A percentile compares a stretch with the other conserved stretches of the same genome.
These are phyloP conservation scores for Macadamia tetraphylla DNA, from an alignment of 164 flowering plant species.

Conservation along the genomic window DNA sequence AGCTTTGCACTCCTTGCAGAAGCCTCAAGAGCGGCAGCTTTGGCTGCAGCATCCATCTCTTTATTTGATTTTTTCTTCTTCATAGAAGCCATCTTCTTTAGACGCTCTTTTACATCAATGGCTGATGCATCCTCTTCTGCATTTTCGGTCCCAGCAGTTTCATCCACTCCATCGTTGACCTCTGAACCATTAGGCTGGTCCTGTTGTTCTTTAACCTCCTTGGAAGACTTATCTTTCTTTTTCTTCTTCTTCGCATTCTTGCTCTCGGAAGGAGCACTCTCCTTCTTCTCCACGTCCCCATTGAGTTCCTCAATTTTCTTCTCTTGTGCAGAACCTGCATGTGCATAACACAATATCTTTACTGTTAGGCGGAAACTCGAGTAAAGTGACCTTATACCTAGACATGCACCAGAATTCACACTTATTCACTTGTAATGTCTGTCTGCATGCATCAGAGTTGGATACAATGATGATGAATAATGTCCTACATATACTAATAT, in stretches of 20 bases:
- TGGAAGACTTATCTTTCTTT: constrained; percentile 69
- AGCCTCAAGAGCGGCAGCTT: constrained; percentile 78
- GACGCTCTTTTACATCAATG: constrained; percentile 70
- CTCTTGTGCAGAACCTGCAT: constrained; percentile 37
- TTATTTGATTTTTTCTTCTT: constrained; percentile 87
- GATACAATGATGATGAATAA: too few species aligned
- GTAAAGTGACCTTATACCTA: too few species aligned
- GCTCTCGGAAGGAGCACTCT: constrained; percentile 49
- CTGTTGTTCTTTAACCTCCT: constrained; percentile 43
- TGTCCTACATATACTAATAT: too few species aligned
- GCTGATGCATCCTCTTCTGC: constrained; percentile 34
- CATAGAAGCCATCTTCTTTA: constrained; percentile 62
- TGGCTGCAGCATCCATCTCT: constrained; percentile 84
- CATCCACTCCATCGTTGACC: constrained; percentile 18
- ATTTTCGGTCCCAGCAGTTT: constrained; percentile 26
- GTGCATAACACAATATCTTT: background rate
- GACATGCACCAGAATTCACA: too few species aligned
- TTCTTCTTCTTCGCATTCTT: constrained; percentile 84
- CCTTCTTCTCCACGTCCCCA: constrained; percentile 53
- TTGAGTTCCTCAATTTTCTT: constrained; percentile 39
- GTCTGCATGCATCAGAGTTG: too few species aligned
- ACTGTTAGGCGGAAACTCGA: background rate
- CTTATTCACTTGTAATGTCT: too few species aligned
- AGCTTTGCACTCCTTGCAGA: constrained; percentile 79
- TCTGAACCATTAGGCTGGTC: constrained; percentile 32